A percentile compares a stretch with the other conserved stretches of the same genome.
These are phyloP conservation scores for Arabidopsis lyrata DNA, from an alignment of 441 rosid species.

Conservation along the genomic window DNA sequence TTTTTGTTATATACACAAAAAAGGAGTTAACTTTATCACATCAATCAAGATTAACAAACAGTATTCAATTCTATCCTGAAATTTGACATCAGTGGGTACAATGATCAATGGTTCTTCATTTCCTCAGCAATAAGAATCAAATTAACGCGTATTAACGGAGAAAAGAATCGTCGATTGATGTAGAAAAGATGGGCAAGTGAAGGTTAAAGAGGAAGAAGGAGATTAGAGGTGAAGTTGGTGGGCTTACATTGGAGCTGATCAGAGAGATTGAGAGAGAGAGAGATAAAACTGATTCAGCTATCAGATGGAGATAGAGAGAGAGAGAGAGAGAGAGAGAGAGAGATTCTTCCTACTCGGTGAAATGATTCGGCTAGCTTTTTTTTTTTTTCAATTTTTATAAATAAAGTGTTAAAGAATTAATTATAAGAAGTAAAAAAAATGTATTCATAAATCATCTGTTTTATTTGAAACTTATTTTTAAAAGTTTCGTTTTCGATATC, in stretches of 20 bases:
- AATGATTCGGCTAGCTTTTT: no score
- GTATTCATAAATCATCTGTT: no score
- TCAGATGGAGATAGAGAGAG: no score
- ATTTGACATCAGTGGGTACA: not conserved
- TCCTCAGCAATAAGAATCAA: not conserved
- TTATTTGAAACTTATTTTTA: no score
- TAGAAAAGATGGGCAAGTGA: not conserved
- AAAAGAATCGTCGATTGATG: not conserved
- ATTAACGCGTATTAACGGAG: not conserved
- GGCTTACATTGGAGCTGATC: conserved; percentile 5
- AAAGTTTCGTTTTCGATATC: no score
- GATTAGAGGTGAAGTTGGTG: conserved; percentile 25
- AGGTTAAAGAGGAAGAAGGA: not conserved
- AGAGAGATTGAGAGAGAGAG: not conserved
- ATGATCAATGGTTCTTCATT: not conserved
- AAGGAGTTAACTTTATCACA: conserved; percentile 4
- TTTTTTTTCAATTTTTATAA: no score
- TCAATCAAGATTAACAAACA: not conserved
- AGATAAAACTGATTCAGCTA: no score
- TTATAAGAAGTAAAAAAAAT: no score
- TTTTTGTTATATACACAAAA: not conserved
- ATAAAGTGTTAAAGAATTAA: no score
- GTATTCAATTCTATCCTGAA: not conserved
- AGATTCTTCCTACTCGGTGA: no score
- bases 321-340: no score